Conservation (phyloP, 2,329 filamentous ascomycete species). For the Alternaria infectoria region DNA sequence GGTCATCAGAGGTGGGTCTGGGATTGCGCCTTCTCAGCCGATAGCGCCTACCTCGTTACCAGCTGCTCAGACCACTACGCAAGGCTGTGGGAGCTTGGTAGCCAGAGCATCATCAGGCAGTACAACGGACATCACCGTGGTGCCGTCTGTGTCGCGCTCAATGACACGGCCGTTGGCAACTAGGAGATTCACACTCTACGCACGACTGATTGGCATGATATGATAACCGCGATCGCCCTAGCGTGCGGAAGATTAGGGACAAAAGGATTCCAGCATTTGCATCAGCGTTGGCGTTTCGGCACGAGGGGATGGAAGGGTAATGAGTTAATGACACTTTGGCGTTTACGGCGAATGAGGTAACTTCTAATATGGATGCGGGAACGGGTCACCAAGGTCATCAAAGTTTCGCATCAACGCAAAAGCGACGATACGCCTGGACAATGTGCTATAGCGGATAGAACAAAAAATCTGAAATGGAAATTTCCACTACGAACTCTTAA, state of each 20-base stretch:
- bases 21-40: conserved; percentile 95
- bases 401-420: neutral
- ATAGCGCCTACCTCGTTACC: conserved; percentile 90
- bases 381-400: neutral
- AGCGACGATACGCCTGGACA: neutral
- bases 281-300: conserved; percentile 16
- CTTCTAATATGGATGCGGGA: neutral
- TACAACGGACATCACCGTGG: conserved; percentile 95
- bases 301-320: neutral
- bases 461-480: neutral
- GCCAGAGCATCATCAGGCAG: conserved; percentile 88
- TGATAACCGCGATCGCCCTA: neutral
- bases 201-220: neutral
- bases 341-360: conserved; percentile 1
- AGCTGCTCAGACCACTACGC: conserved; percentile 95
- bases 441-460: neutral
- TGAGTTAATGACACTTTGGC: neutral
- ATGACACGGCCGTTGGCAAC: conserved; percentile 65
- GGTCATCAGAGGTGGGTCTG: conserved; percentile 96
- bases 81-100: conserved; percentile 84
- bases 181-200: conserved; percentile 7
- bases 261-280: neutral
- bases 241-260: neutral
- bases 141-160: conserved; percentile 89
- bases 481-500: neutral